Evolutionary conservation across 2,329 filamentous ascomycete species (phyloP).

Genomic region (Fusarium sp.): DNA sequence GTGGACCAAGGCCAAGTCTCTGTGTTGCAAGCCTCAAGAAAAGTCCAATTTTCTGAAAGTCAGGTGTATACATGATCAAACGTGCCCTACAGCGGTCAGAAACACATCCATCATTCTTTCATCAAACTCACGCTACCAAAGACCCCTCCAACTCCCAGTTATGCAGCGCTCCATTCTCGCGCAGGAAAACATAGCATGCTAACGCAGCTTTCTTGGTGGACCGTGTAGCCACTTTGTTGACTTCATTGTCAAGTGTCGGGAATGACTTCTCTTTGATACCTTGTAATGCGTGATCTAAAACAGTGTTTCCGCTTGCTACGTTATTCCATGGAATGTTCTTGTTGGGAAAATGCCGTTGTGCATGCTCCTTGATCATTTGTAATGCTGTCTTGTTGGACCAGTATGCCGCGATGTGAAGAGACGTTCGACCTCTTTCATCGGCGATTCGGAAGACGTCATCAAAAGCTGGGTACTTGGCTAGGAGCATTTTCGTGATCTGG

Average conservation of each 20-base stretch:
- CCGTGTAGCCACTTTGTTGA: background rate
- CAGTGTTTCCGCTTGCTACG: background rate
- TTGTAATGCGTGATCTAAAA: background rate
- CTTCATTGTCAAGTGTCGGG: rapidly evolving
- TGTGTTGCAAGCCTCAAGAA: background rate
- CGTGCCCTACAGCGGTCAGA: background rate
- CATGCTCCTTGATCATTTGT: background rate
- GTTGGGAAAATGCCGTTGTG: rapidly evolving
- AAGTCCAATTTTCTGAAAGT: background rate
- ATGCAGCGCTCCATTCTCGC: background rate
- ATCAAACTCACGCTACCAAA: background rate
- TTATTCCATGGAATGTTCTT: background rate
- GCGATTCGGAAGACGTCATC: background rate
- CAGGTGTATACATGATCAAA: background rate
- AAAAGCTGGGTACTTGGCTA: background rate
- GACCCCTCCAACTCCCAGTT: background rate
- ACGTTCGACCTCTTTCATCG: background rate
- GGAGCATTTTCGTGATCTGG: background rate
- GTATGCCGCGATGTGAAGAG: background rate
- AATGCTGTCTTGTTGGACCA: background rate
- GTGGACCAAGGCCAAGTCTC: background rate
- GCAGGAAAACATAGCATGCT: background rate
- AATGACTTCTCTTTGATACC: background rate
- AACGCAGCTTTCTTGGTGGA: background rate
- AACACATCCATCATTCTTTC: rapidly evolving